Evolutionary conservation across 768 basidiomycete genomes (phyloP), one percentile per base, ranked within the genome.

Genomic region (Sarcomyxa edulis): DNA sequence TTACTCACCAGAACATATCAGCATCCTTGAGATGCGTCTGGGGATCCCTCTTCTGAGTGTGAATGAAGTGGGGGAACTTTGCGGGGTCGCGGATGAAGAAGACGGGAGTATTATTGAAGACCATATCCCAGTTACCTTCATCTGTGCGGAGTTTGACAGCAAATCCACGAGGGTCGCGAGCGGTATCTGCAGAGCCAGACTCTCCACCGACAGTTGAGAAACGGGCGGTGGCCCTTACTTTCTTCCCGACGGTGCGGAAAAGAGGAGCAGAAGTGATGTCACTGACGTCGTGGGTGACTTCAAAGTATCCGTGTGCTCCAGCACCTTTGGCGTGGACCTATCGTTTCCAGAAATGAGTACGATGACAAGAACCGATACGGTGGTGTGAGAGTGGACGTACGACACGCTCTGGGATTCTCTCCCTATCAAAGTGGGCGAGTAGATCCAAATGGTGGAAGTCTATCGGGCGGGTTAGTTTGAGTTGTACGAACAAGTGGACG

Each of bases 151-250:
- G 71, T 65, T 94, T 86, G 63, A 86, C 56, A 4, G 95, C 85
- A 54, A 96, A 97, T 2, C 95, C 95, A 66, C 91, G 82, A 18
- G 91, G 90, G 51, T 97, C 93, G 44, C 93, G 84, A 41, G 87
- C 86, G n/a, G 80, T 86, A 51, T 97, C 94, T 12, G 93, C 81
- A 35, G 86, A 89, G 11, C 94, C 94, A 25, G 72, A 68, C 49
- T 90, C 87, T 37, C 94, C 94, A 47, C 82, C 82, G 37, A 97
- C 95, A 10, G 95, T 98, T 31, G 89, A 92, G 77, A 96, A 97
- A 32, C 95, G 83, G 27, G 80, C 76, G 38, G 90, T 94, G 7
- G 77, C 62, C 22, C 75, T 78, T 37, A 81, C 80, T 63, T 84
- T 69, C 64, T 78, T 78, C 46, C 83, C 77, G 32, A 78, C 67